These are phyloP conservation scores for Silene latifolia DNA, from an alignment of 148 eudicot genomes.

Conservation along the genomic window DNA sequence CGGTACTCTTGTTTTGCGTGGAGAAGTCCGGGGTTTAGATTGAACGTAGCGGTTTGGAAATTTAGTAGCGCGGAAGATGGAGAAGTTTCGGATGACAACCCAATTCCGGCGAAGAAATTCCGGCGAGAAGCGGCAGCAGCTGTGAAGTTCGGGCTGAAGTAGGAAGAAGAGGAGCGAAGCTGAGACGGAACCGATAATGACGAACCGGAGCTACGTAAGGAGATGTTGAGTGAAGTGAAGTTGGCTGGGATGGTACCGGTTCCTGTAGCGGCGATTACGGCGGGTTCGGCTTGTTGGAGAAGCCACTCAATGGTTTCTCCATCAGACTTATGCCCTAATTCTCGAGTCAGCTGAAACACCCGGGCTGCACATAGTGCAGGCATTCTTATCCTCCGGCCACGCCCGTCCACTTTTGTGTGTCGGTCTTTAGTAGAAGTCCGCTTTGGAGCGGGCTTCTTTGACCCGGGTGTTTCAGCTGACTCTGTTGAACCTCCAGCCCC, in stretches of 20 bases:
- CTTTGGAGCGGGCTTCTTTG: constrained; percentile 62
- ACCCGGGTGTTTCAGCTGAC: constrained; percentile 17
- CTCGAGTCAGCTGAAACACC: constrained; percentile 90
- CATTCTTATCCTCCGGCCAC: constrained; percentile 95
- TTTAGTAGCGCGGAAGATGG: constrained; percentile 47
- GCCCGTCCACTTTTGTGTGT: constrained; percentile 93
- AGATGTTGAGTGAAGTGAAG: constrained; percentile 82
- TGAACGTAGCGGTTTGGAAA: constrained; percentile 45
- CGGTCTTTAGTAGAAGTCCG: constrained; percentile 85
- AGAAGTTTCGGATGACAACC: constrained; percentile 36
- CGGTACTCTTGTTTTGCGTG: constrained; percentile 52
- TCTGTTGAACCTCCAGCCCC: constrained; percentile 13
- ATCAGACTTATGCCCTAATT: constrained; percentile 89
- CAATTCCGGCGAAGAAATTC: constrained; percentile 52
- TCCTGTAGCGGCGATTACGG: constrained; percentile 95
- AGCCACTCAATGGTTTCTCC: constrained; percentile 98
- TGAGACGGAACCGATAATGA: constrained; percentile 80
- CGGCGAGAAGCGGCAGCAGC: constrained; percentile 46
- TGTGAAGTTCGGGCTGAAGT: constrained; percentile 61
- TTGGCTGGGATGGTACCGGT: constrained; percentile 95
- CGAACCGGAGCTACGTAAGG: constrained; percentile 84
- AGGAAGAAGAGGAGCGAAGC: constrained; percentile 51
- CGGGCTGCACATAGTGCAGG: constrained; percentile 95
- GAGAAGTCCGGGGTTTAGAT: constrained; percentile 29
- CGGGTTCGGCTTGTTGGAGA: constrained; percentile 90